Evolutionary conservation across 176 grass and related monocot genomes (phyloP).

Genomic region (Juncus effusus): DNA sequence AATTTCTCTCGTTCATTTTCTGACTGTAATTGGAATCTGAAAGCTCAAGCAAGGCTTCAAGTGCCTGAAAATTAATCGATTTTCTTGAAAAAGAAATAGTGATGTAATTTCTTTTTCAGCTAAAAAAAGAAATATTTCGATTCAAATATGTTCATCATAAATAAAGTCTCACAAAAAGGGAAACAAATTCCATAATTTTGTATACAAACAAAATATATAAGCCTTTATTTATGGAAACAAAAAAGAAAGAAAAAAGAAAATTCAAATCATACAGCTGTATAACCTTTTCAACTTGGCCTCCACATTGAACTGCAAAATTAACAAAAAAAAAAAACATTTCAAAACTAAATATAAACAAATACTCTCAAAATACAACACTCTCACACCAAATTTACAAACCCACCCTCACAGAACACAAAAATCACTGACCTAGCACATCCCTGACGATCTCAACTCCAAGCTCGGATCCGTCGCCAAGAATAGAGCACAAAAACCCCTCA

Average conservation of each 20-base stretch:
- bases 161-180: no score
- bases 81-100: slow-evolving; percentile 7
- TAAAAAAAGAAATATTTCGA: neutral
- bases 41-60: slow-evolving; percentile 70
- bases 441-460: slow-evolving; percentile 68
- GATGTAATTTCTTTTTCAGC: no score
- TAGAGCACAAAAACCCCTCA: slow-evolving; percentile 63
- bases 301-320: slow-evolving; percentile 67
- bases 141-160: neutral
- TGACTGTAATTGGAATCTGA: slow-evolving; percentile 37
- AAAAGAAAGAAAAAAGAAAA: slow-evolving; percentile 9
- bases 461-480: slow-evolving; percentile 57
- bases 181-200: no score
- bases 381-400: neutral
- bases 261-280: slow-evolving; percentile 9
- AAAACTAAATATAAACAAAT: neutral
- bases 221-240: slow-evolving; percentile 15
- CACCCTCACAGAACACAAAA: neutral
- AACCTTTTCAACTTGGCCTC: slow-evolving; percentile 70
- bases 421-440: slow-evolving; percentile 57
- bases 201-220: neutral
- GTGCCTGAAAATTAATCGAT: slow-evolving; percentile 55
- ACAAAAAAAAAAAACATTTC: slow-evolving; percentile 7
- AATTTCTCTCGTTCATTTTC: slow-evolving; percentile 28
- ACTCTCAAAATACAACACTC: neutral